Conservation (phyloP, 371 early-diverging fungal species). For the Haplosporangium sp. region DNA sequence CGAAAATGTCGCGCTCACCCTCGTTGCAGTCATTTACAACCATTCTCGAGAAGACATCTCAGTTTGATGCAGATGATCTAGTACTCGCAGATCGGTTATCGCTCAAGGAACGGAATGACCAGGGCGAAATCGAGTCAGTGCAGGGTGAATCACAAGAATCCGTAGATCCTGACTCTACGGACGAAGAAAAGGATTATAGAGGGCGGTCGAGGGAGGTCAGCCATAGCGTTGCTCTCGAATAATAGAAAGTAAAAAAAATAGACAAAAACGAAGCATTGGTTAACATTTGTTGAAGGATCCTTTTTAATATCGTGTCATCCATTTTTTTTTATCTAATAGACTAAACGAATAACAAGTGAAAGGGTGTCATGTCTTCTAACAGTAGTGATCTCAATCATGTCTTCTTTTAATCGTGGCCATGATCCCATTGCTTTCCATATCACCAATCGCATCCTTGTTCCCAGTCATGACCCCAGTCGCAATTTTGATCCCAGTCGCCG, state of each 20-base stretch:
- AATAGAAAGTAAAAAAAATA: background rate
- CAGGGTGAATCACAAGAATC: background rate
- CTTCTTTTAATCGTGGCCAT: too few species aligned
- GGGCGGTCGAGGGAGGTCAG: slow-evolving; percentile 6
- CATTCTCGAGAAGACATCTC: background rate
- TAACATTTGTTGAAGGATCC: background rate
- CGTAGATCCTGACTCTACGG: background rate
- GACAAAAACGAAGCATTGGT: background rate
- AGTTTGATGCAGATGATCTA: slow-evolving; percentile 9
- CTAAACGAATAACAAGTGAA: too few species aligned
- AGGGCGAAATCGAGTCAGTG: background rate
- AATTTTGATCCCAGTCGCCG: background rate
- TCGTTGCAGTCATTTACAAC: slow-evolving; percentile 14
- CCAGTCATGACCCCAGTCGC: slow-evolving; percentile 1
- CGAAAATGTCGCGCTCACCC: slow-evolving; percentile 11
- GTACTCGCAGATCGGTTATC: background rate
- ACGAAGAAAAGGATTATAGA: background rate
- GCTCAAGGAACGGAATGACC: background rate
- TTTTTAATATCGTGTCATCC: background rate
- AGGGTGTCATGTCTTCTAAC: too few species aligned
- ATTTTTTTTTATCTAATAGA: too few species aligned
- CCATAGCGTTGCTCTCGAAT: background rate
- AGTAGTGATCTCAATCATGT: background rate
- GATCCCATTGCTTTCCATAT: too few species aligned
- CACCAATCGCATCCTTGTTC: background rate